Conservation (phyloP, 345 rosid species). For the Arabis alpina region DNA sequence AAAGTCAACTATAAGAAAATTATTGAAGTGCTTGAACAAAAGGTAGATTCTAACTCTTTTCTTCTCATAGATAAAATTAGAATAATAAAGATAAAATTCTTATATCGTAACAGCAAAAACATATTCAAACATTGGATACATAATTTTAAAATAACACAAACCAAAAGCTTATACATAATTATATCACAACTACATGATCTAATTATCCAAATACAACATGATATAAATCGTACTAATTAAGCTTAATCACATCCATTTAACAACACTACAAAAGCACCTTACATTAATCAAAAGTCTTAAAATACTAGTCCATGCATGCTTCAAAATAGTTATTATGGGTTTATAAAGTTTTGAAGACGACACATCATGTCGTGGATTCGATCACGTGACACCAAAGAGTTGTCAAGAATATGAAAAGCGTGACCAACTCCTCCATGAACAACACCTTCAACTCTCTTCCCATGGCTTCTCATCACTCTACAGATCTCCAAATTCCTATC, state of each 20-base stretch:
- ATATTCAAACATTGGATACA: background rate
- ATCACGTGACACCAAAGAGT: conserved; percentile 45
- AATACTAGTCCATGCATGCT: background rate
- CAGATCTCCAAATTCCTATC: conserved; percentile 67
- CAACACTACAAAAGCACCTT: conserved; percentile 23
- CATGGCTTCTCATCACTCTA: conserved; percentile 51
- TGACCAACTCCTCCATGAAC: conserved; percentile 75
- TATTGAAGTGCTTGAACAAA: conserved; percentile 26
- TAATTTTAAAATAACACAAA: background rate
- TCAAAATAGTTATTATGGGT: conserved; percentile 1
- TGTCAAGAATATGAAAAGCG: conserved; percentile 69
- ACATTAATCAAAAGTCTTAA: background rate
- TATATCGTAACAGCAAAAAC: background rate
- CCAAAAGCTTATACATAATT: background rate
- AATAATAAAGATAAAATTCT: background rate
- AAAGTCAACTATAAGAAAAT: conserved; percentile 37
- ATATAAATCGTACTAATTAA: conserved; percentile 4
- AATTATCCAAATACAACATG: conserved; percentile 2
- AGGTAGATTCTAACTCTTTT: conserved; percentile 21
- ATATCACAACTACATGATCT: conserved; percentile 7
- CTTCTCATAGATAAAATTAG: background rate
- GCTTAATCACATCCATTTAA: conserved; percentile 18
- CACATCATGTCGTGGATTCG: conserved; percentile 65
- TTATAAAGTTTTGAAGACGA: conserved; percentile 60
- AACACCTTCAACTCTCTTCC: conserved; percentile 59